Evolutionary conservation across 2,329 filamentous ascomycete species (phyloP), one percentile per base, ranked within the genome.

Genomic region (Epichloe scottii): DNA sequence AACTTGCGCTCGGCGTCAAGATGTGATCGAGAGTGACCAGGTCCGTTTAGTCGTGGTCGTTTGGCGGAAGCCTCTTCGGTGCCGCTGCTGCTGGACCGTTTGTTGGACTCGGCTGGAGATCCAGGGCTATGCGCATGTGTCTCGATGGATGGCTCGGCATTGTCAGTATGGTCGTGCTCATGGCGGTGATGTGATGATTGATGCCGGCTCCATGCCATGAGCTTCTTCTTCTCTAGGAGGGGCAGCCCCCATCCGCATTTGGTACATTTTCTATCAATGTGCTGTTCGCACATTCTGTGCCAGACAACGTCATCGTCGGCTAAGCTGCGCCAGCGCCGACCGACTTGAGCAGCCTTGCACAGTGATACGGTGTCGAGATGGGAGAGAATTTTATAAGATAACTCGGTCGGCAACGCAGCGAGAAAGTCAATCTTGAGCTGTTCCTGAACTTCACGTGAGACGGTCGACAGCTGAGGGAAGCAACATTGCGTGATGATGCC

Each of bases 281-380:
- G 90, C 64, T 97, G 91, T 67, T 95, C 89, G 64, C 93, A 98
- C 90, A 97, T 96, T 56, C 85, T 86, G 63, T 96, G 69, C 93
- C 93, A 98, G 4, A 98, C 91, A 8, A 95, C 86, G 66, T 98
- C 91, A 63, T 96, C 91, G 60, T 97, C 93, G n/a, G 93, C 91
- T 40, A 98, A 72, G 52, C 80, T 80, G 55, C 88, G 79, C 93
- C 93, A 98, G 59, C 84, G 78, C 53, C 83, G 81, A 64, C 89
- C 96, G 51, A 98, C 93, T 66, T 96, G 90, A 0, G 93, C 89
- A 1, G 93, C 91, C 66, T 95, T 95, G 73, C 93, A 97, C 0
- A 98, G 77, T 0, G 91, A 96, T 2, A 87, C 85, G 1, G 91
- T 96, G 66, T 98, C 93, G 53, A 98, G 83, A 60, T 87, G 93